Evolutionary conservation across 2,329 filamentous ascomycete species (phyloP).

Genomic region (Colletotrichum incanum): DNA sequence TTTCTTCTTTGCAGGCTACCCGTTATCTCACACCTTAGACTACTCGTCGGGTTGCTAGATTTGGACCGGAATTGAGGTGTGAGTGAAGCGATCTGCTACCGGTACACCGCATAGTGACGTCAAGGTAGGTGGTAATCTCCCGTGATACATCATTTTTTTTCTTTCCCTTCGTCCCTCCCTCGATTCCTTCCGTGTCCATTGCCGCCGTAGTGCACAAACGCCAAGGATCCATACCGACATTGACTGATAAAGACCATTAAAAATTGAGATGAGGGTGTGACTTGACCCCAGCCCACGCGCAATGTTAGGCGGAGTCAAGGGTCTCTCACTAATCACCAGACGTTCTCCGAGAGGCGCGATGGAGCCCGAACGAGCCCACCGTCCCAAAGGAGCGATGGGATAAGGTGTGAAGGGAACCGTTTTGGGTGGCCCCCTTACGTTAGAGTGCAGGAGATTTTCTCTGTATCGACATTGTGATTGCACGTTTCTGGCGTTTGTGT

Average conservation of each 20-base stretch:
- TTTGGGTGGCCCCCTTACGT: slow-evolving; percentile 32
- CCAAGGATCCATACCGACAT: background rate
- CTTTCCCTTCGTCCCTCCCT: background rate
- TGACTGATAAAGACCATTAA: background rate
- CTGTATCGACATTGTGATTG: slow-evolving; percentile 22
- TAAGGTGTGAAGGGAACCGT: slow-evolving; percentile 23
- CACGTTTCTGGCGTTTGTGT: slow-evolving; percentile 13
- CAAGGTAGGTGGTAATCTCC: slow-evolving; percentile 35
- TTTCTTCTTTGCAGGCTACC: background rate
- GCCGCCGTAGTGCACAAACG: background rate
- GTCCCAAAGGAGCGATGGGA: slow-evolving; percentile 16
- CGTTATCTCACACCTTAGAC: slow-evolving; percentile 23
- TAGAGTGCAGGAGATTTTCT: slow-evolving; percentile 25
- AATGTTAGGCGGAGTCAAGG: background rate
- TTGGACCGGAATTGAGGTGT: slow-evolving; percentile 20
- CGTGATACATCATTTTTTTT: slow-evolving; percentile 30
- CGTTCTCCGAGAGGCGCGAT: background rate
- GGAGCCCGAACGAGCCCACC: slow-evolving; percentile 20
- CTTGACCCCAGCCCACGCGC: background rate
- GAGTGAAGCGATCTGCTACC: slow-evolving; percentile 32
- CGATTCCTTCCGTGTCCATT: background rate
- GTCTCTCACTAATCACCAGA: slow-evolving; percentile 9
- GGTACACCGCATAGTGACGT: slow-evolving; percentile 41
- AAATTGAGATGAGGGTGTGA: background rate
- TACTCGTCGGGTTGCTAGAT: background rate